Base-by-base conservation (phyloP, 495 filamentous ascomycete genomes). In the Penicillium pulvis region DNA sequence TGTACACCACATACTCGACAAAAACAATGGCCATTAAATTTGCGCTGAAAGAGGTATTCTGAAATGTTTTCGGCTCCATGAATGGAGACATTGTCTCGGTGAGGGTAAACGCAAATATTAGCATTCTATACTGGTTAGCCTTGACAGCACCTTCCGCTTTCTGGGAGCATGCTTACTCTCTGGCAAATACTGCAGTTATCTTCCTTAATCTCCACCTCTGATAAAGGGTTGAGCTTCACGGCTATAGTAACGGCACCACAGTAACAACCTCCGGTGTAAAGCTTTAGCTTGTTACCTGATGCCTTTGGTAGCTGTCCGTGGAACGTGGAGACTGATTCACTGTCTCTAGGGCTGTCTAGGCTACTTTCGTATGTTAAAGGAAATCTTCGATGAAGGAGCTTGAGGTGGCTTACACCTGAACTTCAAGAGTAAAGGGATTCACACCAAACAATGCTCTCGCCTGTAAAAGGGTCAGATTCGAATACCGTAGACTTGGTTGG, bases 1-100 rank as follows among this genome's bases (percentile, higher is more conserved):
- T 45, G 42, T n/a, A 45, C 42, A 20, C 42, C 42, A 23, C 42
- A 45, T 23, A 45, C 42, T 20, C 42, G 42, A 23, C 42, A 45
- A n/a, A 45, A 45, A 23, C 42, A 45, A 45, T 45, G 42, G 42
- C 42, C 42, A 45, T 45, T 45, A n/a, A 45, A 45, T n/a, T 20
- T 45, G 42, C 42, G 42, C 5, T 9, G 10, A 23, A 45, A 45
- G 42, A 45, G 42, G n/a, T 45, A 45, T 45, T 45, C 42, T 20
- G 42, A 20, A 5, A 9, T 9, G 20, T 45, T 45, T 23, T 45
- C 42, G 7, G 5, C 4, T 45, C 42, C 42, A 2, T 45, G 42
- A 20, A 45, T 19, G 17, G 42, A 45, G 17, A 45, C 42, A 9
- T n/a, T 45, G 42, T 45, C 42, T 19, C 17, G 42, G 17, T 45